These are phyloP conservation scores for Tinospora cordifolia DNA, from an alignment of 164 flowering plant genomes.

Conservation along the genomic window DNA sequence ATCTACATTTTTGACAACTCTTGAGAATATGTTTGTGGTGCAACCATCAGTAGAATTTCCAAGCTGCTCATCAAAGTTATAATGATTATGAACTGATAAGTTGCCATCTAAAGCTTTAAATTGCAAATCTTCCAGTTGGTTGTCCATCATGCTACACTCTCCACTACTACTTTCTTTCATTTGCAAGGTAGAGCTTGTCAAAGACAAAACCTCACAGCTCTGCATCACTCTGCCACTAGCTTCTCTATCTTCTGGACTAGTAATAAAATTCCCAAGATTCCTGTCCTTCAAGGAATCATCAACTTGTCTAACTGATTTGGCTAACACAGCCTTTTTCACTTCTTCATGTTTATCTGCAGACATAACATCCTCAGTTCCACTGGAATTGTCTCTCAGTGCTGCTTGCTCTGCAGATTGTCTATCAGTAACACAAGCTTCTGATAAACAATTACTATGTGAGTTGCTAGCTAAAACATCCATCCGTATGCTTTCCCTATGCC, in stretches of 20 bases:
- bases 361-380: constrained; percentile 1
- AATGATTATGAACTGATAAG: not conserved
- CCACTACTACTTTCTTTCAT: constrained; percentile 12
- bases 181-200: not conserved
- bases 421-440: not conserved
- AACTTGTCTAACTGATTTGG: constrained; percentile 7
- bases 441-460: not conserved
- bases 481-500: not conserved
- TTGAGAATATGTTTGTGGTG: not conserved
- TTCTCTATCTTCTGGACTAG: not conserved
- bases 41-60: not conserved
- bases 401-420: not conserved
- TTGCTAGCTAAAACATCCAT: not conserved
- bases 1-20: constrained; percentile 13
- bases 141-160: not conserved
- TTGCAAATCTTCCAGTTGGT: constrained; percentile 7
- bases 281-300: constrained; percentile 8
- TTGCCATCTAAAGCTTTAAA: constrained; percentile 3
- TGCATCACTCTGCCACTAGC: constrained; percentile 4
- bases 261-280: constrained; percentile 2
- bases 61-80: not conserved
- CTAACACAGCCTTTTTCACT: constrained; percentile 8
- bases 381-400: not conserved
- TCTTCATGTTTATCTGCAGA: not conserved
- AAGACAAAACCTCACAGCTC: not conserved